phyloP scores from a whole-genome alignment of 2,329 filamentous ascomycete species.

The Aspergillaceae sp. region DNA sequence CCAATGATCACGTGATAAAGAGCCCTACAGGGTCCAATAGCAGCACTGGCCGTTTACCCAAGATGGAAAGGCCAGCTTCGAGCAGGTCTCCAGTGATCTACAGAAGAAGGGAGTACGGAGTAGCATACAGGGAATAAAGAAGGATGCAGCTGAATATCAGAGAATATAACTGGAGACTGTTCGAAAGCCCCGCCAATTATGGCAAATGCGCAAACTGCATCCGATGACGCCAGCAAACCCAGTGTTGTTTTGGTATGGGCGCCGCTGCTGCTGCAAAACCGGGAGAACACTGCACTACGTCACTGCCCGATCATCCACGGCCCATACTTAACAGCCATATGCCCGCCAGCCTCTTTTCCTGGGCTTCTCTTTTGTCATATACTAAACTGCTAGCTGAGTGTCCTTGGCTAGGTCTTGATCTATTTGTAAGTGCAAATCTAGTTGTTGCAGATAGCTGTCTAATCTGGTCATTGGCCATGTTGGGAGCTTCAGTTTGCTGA shows the following conservation, averaged over 20 bases:
- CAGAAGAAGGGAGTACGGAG: too few species aligned
- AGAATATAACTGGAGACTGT: too few species aligned
- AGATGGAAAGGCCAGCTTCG: background rate
- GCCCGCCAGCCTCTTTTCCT: background rate
- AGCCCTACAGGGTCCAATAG: background rate
- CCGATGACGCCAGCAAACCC: conserved; percentile 1
- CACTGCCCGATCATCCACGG: background rate
- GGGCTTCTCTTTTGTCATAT: background rate
- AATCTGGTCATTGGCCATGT: background rate
- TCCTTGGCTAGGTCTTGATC: background rate
- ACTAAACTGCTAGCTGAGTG: conserved; percentile 1
- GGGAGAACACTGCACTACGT: background rate
- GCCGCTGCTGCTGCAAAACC: background rate
- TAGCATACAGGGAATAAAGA: too few species aligned
- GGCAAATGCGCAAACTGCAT: background rate
- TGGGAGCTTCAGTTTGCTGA: background rate
- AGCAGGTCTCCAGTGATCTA: conserved; percentile 11
- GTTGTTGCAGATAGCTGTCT: background rate
- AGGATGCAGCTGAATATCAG: too few species aligned
- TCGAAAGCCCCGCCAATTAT: too few species aligned
- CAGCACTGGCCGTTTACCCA: background rate
- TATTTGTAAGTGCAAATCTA: background rate
- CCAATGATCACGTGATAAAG: background rate
- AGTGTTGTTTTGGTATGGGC: too few species aligned
- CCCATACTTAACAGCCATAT: background rate